Evolutionary conservation across 2,329 filamentous ascomycete species (phyloP), one percentile per base, ranked within the genome.

Genomic region (Reticulascus tulasneorum): DNA sequence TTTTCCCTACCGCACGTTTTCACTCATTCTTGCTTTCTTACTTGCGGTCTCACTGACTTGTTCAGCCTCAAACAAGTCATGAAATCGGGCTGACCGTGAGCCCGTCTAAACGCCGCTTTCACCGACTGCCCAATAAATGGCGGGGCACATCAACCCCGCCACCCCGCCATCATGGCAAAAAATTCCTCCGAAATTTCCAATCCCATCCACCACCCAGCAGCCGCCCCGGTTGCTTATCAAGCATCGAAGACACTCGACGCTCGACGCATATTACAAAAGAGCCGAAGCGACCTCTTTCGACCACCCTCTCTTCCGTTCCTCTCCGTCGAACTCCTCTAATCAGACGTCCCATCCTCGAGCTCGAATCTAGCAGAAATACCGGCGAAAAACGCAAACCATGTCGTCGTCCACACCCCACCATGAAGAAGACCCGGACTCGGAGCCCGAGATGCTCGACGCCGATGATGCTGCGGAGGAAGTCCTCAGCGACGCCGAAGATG

Each of bases 401-500:
- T 41, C 44, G 18, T 31, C 23, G 40, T 36, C 18, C 35, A 33
- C 18, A 27, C 31, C 20, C 11, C 23, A 23, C 23, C 25, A 35
- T 29, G 40, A 46, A 11, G 30, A 28, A 30, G 38, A 35, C 28
- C 40, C 34, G 13, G 43, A 45, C 6, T 39, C 38, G 17, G 40
- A 83, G 43, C 77, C 82, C 50, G 82, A 80, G 47, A 82, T 90
- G 64, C 77, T 94, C 46, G 81, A 82, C 51, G 77, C 78, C 36
- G 82, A 85, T 23, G 90, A 95, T 47, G 83, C 79, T 4, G 83
- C 78, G 19, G 88, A 94, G 64, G 82, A 93, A 59, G 74, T 89
- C 36, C 56, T 69, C 27, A 67, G 76, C 2, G 59, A 60, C 22
- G 48, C 52, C 22, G 82, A 79, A 42, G 86, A 94, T 57, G 73